phyloP scores from a whole-genome alignment of 129 eudicot genomes.

The Rutidosis leptorrhynchoides region DNA sequence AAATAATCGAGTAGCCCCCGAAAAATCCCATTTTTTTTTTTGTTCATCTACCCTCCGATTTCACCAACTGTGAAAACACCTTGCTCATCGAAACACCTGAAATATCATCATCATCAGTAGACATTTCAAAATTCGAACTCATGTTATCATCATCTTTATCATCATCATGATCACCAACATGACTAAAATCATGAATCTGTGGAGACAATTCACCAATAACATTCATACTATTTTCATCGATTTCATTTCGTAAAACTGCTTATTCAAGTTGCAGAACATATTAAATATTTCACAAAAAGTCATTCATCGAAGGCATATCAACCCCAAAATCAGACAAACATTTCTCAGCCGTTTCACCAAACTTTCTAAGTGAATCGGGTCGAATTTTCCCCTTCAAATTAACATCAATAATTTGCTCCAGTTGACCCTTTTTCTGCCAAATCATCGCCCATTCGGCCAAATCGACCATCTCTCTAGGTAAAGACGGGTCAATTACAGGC shows the following conservation, averaged over 20 bases:
- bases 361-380: conserved; percentile 80
- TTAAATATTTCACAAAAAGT: conserved; percentile 91
- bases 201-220: conserved; percentile 75
- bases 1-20: not conserved
- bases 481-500: conserved; percentile 86
- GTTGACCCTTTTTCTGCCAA: conserved; percentile 81
- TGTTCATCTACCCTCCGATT: conserved; percentile 79
- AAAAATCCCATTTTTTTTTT: no score
- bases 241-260: conserved; percentile 59
- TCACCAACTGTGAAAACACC: conserved; percentile 88
- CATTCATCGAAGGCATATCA: conserved; percentile 92
- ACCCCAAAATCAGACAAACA: conserved; percentile 93
- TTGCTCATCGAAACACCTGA: conserved; percentile 86
- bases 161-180: no score
- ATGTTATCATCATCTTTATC: conserved; percentile 30
- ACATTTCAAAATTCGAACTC: conserved; percentile 38
- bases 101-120: conserved; percentile 67
- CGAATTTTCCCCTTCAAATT: conserved; percentile 56
- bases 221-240: conserved; percentile 80
- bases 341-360: conserved; percentile 90
- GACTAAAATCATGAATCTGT: conserved; percentile 51
- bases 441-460: conserved; percentile 97
- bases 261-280: conserved; percentile 89
- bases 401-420: conserved; percentile 73
- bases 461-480: conserved; percentile 83